Evolutionary conservation across 2,329 filamentous ascomycete species (phyloP), one percentile per base, ranked within the genome.

Genomic region (Colletotrichum cereale): DNA sequence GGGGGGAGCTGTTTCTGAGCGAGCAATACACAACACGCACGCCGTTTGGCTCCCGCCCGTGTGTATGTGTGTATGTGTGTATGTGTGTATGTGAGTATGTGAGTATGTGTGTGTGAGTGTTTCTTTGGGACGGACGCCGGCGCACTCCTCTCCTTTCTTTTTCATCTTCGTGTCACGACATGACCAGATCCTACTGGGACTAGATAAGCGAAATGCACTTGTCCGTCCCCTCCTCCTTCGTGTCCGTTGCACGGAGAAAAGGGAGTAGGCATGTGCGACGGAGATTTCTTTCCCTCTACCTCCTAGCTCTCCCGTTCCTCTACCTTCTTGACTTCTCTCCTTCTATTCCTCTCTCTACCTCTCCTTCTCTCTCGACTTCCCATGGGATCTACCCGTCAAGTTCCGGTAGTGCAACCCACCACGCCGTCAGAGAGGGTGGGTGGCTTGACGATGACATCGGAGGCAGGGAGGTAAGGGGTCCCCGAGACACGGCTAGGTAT

Each of bases 191-290:
- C 69, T 60, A 64, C 58, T 70, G 44, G 60, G 55, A 69, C 66
- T 38, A 57, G 69, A 72, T 72, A 70, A 72, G 66, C 69, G 69
- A 70, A 57, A 34, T 11, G 42, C 36, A 6, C 36, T 64, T 14
- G 29, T 50, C 42, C 24, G n/a, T 38, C 11, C 29, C 57, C 14
- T 12, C 34, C 47, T 48, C 26, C 29, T 36, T 57, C 42, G 34
- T 50, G 26, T 61, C n/a, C 12, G 66, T 70, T 60, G 40, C 66
- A 70, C 47, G 52, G 34, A 57, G 47, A 50, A 50, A 47, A 52
- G 67, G 50, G 29, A 65, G 52, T 16, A 6, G 29, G n/a, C 58
- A 64, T 72, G 38, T 72, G 53, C 53, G 63, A 72, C 60, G 66
- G 69, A 58, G 53, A 31, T 24, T 65, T 48, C 68, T 44, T 29